A percentile compares a stretch with the other conserved stretches of the same genome.
Evolutionary conservation across 495 filamentous ascomycete species (phyloP).

Genomic region (Penicillium tannophilum): DNA sequence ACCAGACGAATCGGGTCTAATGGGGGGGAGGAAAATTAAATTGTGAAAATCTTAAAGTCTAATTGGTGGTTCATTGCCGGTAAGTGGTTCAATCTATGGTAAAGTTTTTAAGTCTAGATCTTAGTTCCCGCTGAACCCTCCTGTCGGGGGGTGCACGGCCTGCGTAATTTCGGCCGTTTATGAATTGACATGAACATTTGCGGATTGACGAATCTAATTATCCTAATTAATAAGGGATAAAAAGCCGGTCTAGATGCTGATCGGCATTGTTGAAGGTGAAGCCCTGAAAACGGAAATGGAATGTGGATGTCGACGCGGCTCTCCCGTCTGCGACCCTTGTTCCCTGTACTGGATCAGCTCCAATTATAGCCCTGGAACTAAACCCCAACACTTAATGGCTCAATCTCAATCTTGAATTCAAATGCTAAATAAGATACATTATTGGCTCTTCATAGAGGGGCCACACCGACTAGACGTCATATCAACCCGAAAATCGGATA

Average conservation of each 20-base stretch:
- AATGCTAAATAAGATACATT: neutral
- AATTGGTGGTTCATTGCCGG: constrained; percentile 16
- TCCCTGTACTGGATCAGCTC: neutral
- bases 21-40: neutral
- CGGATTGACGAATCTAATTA: neutral
- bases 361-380: neutral
- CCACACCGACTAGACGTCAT: neutral
- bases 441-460: neutral
- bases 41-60: constrained; percentile 11
- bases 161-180: constrained; percentile 16
- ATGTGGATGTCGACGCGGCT: constrained; percentile 13
- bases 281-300: constrained; percentile 26
- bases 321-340: constrained; percentile 19
- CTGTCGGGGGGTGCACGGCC: neutral
- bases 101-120: constrained; percentile 18
- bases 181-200: constrained; percentile 13
- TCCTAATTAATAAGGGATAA: neutral
- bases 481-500: neutral
- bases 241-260: constrained; percentile 16
- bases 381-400: neutral
- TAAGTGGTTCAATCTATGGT: constrained; percentile 11
- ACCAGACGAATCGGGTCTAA: constrained; percentile 22
- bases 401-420: neutral
- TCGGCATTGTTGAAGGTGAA: constrained; percentile 8
- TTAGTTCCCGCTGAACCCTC: constrained; percentile 7